Evolutionary conservation across 2,329 filamentous ascomycete genomes (phyloP).

Genomic region (Penicillium verrucosum): DNA sequence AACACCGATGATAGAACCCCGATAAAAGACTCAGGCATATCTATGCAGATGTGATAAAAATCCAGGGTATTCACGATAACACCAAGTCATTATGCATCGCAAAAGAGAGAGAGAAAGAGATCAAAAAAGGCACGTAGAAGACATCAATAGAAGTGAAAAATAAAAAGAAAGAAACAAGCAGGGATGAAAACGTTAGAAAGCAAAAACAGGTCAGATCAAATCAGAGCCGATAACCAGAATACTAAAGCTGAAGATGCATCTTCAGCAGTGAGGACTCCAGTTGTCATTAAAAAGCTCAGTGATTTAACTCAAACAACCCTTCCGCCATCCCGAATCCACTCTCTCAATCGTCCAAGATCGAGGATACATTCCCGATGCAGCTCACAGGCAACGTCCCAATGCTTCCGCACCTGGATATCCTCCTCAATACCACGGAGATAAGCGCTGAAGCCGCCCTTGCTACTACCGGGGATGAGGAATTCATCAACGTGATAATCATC

Average conservation of each 20-base stretch:
- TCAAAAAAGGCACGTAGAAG: not conserved
- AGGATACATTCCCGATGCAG: constrained; percentile 44
- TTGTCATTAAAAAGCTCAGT: not conserved
- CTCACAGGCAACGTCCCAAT: constrained; percentile 50
- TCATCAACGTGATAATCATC: constrained; percentile 28
- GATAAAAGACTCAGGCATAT: not conserved
- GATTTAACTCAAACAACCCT: constrained; percentile 21
- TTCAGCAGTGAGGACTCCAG: not conserved
- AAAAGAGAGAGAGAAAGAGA: not conserved
- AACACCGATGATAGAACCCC: not conserved
- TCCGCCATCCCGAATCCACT: constrained; percentile 38
- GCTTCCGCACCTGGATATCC: constrained; percentile 44
- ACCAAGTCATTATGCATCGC: constrained; percentile 8
- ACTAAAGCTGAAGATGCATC: not conserved
- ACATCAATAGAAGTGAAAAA: constrained; percentile 3
- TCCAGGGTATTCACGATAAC: constrained; percentile 10
- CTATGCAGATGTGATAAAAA: constrained; percentile 5
- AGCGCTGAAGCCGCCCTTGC: constrained; percentile 43
- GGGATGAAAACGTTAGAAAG: not conserved
- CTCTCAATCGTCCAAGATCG: constrained; percentile 39
- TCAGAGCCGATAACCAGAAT: not conserved
- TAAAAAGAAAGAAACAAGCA: not conserved
- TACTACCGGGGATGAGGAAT: constrained; percentile 27
- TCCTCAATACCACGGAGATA: constrained; percentile 48
- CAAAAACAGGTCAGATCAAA: not conserved